Conservation (phyloP, 495 filamentous ascomycete species). For the Penicillium argentinense region DNA sequence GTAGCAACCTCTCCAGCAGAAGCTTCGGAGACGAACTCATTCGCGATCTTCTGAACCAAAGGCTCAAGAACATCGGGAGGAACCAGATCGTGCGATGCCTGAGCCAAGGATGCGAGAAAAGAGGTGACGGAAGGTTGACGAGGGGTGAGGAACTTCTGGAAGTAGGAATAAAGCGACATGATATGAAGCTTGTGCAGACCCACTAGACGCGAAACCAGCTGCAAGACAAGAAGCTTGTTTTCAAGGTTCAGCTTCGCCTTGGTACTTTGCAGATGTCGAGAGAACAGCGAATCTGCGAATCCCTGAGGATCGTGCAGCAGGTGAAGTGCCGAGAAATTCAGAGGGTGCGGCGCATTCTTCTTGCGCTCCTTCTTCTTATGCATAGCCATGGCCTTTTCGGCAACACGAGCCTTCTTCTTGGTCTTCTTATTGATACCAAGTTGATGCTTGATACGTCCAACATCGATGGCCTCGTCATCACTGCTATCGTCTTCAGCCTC, state of each 20-base stretch:
- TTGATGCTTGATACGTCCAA: slow-evolving; percentile 80
- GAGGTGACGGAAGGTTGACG: slow-evolving; percentile 91
- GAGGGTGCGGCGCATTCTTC: slow-evolving; percentile 78
- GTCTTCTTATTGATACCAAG: slow-evolving; percentile 92
- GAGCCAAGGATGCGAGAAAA: slow-evolving; percentile 89
- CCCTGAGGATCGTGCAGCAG: slow-evolving; percentile 93
- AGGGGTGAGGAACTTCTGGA: slow-evolving; percentile 81
- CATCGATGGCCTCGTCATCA: slow-evolving; percentile 74
- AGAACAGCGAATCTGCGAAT: slow-evolving; percentile 87
- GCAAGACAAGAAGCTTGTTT: slow-evolving; percentile 81
- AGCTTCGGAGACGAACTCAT: slow-evolving; percentile 96
- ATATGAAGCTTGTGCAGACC: slow-evolving; percentile 89
- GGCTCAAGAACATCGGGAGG: slow-evolving; percentile 93
- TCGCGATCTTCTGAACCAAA: slow-evolving; percentile 90
- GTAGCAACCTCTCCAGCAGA: slow-evolving; percentile 87
- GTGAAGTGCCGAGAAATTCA: slow-evolving; percentile 99
- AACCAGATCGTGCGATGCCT: slow-evolving; percentile 86
- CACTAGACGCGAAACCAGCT: slow-evolving; percentile 86
- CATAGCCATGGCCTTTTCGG: slow-evolving; percentile 72
- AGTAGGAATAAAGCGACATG: slow-evolving; percentile 83
- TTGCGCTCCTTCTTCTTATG: slow-evolving; percentile 79
- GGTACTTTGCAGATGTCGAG: slow-evolving; percentile 82
- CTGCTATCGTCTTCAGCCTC: slow-evolving; percentile 87
- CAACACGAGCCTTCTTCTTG: slow-evolving; percentile 74
- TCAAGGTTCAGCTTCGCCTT: slow-evolving; percentile 89